These are phyloP conservation scores for Kodamaea alishanica DNA, from an alignment of 1,139 yeast genomes.

Conservation along the genomic window DNA sequence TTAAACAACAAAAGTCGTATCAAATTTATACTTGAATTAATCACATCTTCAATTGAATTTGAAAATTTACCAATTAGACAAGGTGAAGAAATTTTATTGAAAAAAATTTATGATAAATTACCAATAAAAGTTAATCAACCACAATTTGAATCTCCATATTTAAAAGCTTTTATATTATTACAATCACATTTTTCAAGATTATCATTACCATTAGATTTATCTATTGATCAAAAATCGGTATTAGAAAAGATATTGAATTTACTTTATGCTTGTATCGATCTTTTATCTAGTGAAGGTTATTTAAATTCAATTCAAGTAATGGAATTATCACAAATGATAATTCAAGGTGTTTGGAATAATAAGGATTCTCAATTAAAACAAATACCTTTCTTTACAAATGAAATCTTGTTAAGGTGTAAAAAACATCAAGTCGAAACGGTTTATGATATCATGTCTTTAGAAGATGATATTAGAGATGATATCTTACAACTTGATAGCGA, in stretches of 20 bases:
- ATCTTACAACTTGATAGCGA: slow-evolving; percentile 55
- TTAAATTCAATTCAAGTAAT: slow-evolving; percentile 77
- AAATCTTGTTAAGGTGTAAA: slow-evolving; percentile 55
- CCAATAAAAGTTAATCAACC: slow-evolving; percentile 50
- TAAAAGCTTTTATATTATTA: slow-evolving; percentile 69
- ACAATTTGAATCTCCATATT: slow-evolving; percentile 51
- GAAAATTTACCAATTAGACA: slow-evolving; percentile 58
- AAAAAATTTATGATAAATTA: slow-evolving; percentile 50
- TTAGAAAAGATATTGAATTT: slow-evolving; percentile 49
- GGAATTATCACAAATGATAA: slow-evolving; percentile 86
- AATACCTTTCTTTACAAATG: slow-evolving; percentile 63
- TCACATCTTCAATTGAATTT: slow-evolving; percentile 69
- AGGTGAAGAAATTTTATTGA: slow-evolving; percentile 51
- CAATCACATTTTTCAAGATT: slow-evolving; percentile 81
- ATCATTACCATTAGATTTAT: slow-evolving; percentile 52
- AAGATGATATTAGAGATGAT: slow-evolving; percentile 69
- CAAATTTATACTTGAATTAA: slow-evolving; percentile 59
- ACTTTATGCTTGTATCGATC: slow-evolving; percentile 68
- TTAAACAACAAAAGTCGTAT: slow-evolving; percentile 56
- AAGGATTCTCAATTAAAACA: slow-evolving; percentile 77
- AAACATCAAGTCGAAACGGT: slow-evolving; percentile 62
- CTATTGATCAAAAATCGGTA: slow-evolving; percentile 52
- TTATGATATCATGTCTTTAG: slow-evolving; percentile 81
- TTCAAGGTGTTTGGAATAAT: slow-evolving; percentile 79
- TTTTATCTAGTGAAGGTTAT: slow-evolving; percentile 75